Evolutionary conservation across 768 basidiomycete genomes (phyloP).

Genomic region (Gelatoporia subvermispora): DNA sequence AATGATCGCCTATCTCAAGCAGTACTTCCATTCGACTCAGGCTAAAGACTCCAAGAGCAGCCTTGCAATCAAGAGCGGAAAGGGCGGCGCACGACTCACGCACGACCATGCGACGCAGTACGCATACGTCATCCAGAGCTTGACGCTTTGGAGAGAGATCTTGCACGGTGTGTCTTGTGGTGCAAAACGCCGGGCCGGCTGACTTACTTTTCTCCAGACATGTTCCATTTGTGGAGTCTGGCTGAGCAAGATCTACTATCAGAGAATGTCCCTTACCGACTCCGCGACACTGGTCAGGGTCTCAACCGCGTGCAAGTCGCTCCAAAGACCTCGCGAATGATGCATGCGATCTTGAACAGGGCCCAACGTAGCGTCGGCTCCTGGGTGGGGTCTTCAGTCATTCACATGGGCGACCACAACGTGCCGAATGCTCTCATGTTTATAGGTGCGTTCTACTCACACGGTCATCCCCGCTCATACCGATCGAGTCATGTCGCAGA

Average conservation of each 20-base stretch:
- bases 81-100: slow-evolving; percentile 71
- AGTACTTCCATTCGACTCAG: slow-evolving; percentile 72
- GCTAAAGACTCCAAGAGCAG: slow-evolving; percentile 59
- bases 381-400: slow-evolving; percentile 84
- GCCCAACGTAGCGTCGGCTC: slow-evolving; percentile 76
- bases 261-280: slow-evolving; percentile 66
- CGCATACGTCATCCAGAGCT: slow-evolving; percentile 79
- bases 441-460: slow-evolving; percentile 43
- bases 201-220: slow-evolving; percentile 42
- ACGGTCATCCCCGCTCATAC: background rate
- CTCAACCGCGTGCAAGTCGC: slow-evolving; percentile 84
- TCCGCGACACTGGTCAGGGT: slow-evolving; percentile 88
- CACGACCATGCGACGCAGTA: slow-evolving; percentile 86
- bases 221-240: slow-evolving; percentile 84
- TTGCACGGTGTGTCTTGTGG: slow-evolving; percentile 54
- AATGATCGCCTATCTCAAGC: slow-evolving; percentile 73
- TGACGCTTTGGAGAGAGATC: slow-evolving; percentile 85
- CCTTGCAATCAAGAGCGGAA: slow-evolving; percentile 78
- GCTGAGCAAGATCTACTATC: slow-evolving; percentile 81
- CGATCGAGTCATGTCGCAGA: slow-evolving; percentile 30
- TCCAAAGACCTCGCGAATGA: slow-evolving; percentile 86
- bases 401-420: slow-evolving; percentile 86
- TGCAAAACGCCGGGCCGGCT: background rate
- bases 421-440: slow-evolving; percentile 84
- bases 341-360: slow-evolving; percentile 82